Base-by-base conservation (phyloP, 1,139 yeast species). In the Nakaseomyces uthaithaninus region DNA sequence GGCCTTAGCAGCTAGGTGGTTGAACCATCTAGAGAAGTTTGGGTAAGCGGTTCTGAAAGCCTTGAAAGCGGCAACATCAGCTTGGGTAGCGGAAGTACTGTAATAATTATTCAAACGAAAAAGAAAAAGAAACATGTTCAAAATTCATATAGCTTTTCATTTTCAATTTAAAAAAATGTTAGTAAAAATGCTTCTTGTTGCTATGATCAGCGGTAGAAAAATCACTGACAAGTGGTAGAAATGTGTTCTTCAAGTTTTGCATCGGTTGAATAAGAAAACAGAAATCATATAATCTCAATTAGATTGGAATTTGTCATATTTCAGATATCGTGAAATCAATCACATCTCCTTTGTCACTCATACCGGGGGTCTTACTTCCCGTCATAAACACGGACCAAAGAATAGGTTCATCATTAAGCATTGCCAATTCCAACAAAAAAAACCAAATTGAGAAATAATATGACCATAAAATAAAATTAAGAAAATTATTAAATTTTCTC, bases 1-100 rank as follows among this genome's bases (percentile, higher is more conserved):
- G 58, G 87, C 74, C 78, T 78, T 82, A 47, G 95, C 78, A 66
- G 93, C 93, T 66, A 89, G 80, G 86, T 87, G 96, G 81, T 84
- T 84, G 77, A 82, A 86, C 96, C 96, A 91, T 78, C 97, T 87
- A 66, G 95, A 71, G 65, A 87, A 86, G 69, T 84, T 80, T 69
- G 97, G 95, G 84, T 70, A 89, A 70, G 85, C 75, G 63, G 74
- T 69, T 72, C 85, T 95, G 80, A 91, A 89, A 68, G 95, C 91
- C 77, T 85, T 79, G 93, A 78, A 82, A 67, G 77, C 89, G 55
- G 87, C 68, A 53, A 85, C 98, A 66, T 91, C 97, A 65, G 95
- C 96, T 74, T 86, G 95, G 59, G 97, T 73, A 56, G 95, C 89
- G 57, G 84, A 64, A 54, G 87, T 68, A 68, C 94, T 84, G 39